phyloP scores from a whole-genome alignment of 2,329 filamentous ascomycete species.

The Karstenula rhodostoma region DNA sequence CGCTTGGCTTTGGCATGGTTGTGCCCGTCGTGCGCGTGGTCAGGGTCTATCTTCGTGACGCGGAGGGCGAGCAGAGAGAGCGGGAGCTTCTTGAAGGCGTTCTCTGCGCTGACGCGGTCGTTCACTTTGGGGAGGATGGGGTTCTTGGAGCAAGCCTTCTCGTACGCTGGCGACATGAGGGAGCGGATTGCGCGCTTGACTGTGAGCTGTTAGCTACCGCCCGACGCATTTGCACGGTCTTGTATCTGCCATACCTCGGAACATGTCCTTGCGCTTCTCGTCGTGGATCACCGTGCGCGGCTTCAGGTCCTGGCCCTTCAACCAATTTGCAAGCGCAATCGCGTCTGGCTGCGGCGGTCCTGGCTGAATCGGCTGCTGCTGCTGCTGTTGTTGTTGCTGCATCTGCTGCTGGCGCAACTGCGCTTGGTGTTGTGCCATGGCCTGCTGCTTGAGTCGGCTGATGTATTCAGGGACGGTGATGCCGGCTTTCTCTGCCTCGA shows the following conservation, averaged over 20 bases:
- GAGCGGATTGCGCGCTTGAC: constrained; percentile 96
- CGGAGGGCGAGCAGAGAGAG: constrained; percentile 93
- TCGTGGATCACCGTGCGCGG: constrained; percentile 90
- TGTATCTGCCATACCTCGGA: constrained; percentile 70
- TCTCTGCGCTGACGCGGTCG: constrained; percentile 88
- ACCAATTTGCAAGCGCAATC: constrained; percentile 86
- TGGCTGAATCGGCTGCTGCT: constrained; percentile 72
- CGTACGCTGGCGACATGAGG: constrained; percentile 86
- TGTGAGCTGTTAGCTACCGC: constrained; percentile 48
- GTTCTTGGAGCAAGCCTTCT: constrained; percentile 89
- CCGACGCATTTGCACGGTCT: not conserved
- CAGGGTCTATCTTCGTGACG: constrained; percentile 81
- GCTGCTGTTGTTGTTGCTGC: constrained; percentile 47
- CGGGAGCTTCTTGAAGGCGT: constrained; percentile 92
- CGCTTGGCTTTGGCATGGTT: constrained; percentile 72
- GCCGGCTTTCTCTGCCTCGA: constrained; percentile 83
- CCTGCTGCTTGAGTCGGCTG: constrained; percentile 61
- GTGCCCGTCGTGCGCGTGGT: constrained; percentile 73
- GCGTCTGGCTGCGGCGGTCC: constrained; percentile 89
- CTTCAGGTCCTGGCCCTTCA: constrained; percentile 86
- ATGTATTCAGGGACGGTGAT: constrained; percentile 88
- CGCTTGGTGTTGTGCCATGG: constrained; percentile 64
- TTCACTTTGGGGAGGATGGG: constrained; percentile 85
- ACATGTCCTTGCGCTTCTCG: constrained; percentile 98
- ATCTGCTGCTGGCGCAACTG: constrained; percentile 36